Conservation (phyloP, 2,329 filamentous ascomycete genomes). For the Fusarium citri region DNA sequence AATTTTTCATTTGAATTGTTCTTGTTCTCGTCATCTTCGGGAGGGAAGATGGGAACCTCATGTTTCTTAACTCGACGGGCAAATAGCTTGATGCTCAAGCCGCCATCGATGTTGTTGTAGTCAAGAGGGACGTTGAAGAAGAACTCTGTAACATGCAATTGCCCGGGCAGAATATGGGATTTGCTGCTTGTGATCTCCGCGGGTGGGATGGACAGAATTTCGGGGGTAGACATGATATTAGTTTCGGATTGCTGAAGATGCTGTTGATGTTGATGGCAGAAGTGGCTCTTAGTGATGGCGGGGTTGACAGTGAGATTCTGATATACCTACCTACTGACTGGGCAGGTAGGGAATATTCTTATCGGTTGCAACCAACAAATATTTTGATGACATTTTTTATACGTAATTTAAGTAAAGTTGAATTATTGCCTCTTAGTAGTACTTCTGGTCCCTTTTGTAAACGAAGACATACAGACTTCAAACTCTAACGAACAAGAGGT, state of each 20-base stretch:
- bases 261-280: constrained; percentile 13
- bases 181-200: constrained; percentile 57
- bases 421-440: neutral
- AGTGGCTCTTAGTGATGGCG: constrained; percentile 14
- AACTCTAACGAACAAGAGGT: neutral
- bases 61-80: constrained; percentile 77
- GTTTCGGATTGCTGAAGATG: constrained; percentile 1
- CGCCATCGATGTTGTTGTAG: constrained; percentile 69
- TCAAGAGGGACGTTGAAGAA: constrained; percentile 90
- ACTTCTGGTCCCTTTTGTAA: neutral
- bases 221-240: constrained; percentile 24
- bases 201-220: constrained; percentile 47
- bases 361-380: neutral
- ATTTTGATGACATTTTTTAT: neutral
- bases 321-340: neutral
- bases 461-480: neutral
- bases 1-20: constrained; percentile 20
- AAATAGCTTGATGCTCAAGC: constrained; percentile 77
- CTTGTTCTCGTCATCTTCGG: constrained; percentile 46
- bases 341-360: neutral
- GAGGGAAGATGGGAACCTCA: constrained; percentile 68
- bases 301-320: constrained; percentile 20
- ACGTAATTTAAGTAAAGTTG: neutral
- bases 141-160: constrained; percentile 80
- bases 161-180: constrained; percentile 66